A percentile compares a stretch with the other conserved stretches of the same genome.
Evolutionary conservation across 2,329 filamentous ascomycete genomes (phyloP).

Genomic region (Cytospora mali): DNA sequence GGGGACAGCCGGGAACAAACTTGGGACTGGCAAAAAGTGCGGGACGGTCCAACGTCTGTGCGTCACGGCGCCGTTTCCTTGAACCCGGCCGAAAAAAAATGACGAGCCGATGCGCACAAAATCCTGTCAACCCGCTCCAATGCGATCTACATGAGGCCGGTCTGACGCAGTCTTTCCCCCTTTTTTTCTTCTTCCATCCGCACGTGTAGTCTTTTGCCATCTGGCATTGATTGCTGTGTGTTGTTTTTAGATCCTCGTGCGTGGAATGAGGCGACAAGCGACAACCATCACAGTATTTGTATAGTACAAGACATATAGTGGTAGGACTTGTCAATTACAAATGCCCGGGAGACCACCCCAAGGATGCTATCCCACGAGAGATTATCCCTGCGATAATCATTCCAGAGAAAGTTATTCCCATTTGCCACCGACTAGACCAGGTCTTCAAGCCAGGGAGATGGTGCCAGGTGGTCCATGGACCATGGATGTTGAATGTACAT

Average conservation of each 20-base stretch:
- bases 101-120: not conserved
- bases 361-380: not conserved
- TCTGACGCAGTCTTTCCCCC: not conserved
- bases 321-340: too few relatives aligned
- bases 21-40: not conserved
- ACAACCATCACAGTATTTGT: not conserved
- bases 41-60: not conserved
- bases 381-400: not conserved
- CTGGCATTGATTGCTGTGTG: not conserved
- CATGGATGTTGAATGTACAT: not conserved
- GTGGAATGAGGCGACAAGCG: not conserved
- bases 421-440: too few relatives aligned
- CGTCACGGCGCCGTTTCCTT: not conserved
- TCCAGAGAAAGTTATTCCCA: not conserved
- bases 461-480: not conserved
- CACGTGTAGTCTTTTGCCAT: not conserved
- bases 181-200: not conserved
- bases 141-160: not conserved
- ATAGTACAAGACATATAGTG: not conserved
- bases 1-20: not conserved
- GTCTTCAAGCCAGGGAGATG: not conserved
- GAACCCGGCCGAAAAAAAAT: not conserved
- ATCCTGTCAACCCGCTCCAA: not conserved
- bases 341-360: too few relatives aligned
- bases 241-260: not conserved